A percentile compares a stretch with the other conserved stretches of the same genome.
Conservation (phyloP, 805 yeast genomes). For the Candida parachauliodes region DNA sequence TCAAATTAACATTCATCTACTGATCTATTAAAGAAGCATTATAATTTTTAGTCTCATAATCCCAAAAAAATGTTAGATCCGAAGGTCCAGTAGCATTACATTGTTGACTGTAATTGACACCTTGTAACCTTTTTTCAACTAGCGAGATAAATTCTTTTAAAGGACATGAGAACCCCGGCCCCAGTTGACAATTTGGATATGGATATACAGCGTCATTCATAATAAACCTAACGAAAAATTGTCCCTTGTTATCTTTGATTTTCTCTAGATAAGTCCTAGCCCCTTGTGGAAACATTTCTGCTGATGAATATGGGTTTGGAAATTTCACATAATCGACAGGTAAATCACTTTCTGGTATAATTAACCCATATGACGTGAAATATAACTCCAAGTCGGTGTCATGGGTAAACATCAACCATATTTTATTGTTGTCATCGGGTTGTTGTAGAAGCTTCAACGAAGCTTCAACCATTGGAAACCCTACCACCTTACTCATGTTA, state of each 20-base stretch:
- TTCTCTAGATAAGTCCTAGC: conserved; percentile 38
- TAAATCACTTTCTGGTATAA: conserved; percentile 39
- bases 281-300: conserved; percentile 38
- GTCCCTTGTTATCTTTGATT: conserved; percentile 17
- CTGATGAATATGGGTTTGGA: conserved; percentile 43
- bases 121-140: conserved; percentile 24
- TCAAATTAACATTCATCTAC: too few species aligned
- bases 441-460: conserved; percentile 44
- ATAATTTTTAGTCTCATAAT: conserved; percentile 18
- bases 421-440: conserved; percentile 40
- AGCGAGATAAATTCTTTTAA: conserved; percentile 29
- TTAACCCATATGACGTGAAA: conserved; percentile 61
- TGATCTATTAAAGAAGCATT: conserved; percentile 10
- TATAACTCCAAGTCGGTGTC: conserved; percentile 65
- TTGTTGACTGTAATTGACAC: conserved; percentile 20
- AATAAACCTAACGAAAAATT: conserved; percentile 34
- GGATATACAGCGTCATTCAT: conserved; percentile 41
- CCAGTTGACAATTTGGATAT: conserved; percentile 27
- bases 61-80: conserved; percentile 41
- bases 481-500: conserved; percentile 53
- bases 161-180: conserved; percentile 44
- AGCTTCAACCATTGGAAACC: conserved; percentile 51
- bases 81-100: conserved; percentile 26
- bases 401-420: conserved; percentile 72
- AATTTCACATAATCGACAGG: conserved; percentile 46